Evolutionary conservation across 192 early-diverging fungal genomes (phyloP), one percentile per base, ranked within the genome.

Genomic region (Podila verticillata): DNA sequence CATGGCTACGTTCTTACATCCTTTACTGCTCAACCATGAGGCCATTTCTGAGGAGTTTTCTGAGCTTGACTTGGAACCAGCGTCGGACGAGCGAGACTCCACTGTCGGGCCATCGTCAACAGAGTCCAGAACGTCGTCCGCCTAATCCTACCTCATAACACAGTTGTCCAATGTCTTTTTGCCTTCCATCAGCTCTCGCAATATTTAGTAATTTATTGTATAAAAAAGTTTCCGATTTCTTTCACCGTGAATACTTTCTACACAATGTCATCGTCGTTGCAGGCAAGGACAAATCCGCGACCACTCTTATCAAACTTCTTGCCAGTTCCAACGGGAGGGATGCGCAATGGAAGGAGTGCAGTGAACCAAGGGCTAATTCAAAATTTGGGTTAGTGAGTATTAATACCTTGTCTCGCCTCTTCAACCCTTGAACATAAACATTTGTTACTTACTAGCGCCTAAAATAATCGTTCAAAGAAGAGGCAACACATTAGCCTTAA

Each of bases 351-450:
- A 32, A 81, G 73, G 56, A 88, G 63, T 4, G 85, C 64, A 1
- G 82, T 86, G 39, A 84, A 83, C 81, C 86, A 85, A 29, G 85
- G 82, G 47, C 87, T 88, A 70, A 15, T 15, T 44, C 39, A 44
- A 44, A 7, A 26, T 20, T 35, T 5, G 22, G 12, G 31, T 22
- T 19, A 57, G 7, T 34, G 28, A 17, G 34, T 8, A 28, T 9
- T 20, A 29, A 20, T 57, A 39, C 12, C 5, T 54, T 8, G 7
- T 5, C 8, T 54, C 24, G 1, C 22, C 65, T 47, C n/a, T 65
- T 73, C 4, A 8, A 13, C n/a, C 10, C 20, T 19, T 29, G 31
- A 74, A n/a, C 26, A 61, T 5, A 31, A 58, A 1, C 30, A 56
- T 7, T 32, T 20, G 6, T 13, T 32, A 82, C 84, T 84, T 84